Base-by-base conservation (phyloP, 345 rosid species). In the Citrus reticulata region DNA sequence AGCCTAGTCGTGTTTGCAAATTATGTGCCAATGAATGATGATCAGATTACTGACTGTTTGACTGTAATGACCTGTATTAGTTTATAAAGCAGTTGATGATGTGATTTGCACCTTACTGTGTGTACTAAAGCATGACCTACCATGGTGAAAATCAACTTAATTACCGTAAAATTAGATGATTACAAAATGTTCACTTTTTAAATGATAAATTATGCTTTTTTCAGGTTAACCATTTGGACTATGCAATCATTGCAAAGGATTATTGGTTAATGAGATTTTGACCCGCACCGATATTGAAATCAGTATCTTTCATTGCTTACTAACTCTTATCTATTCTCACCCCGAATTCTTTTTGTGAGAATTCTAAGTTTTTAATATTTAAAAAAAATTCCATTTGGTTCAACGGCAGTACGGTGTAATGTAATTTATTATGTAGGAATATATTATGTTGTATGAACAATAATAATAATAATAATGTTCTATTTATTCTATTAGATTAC, bases 151-250 rank as follows among this genome's bases (percentile, higher is more conserved):
- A 30, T 22, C 37, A 29, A 51, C n/a, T 29, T 63, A 58, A 73
- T 25, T 40, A 29, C 69, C 3, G 29, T 17, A 27, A 42, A 46
- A 63, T 30, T 49, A 13, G 8, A 54, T 16, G 58, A 54, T 54
- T 17, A 5, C 58, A 16, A 27, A 27, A n/a, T 60, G 3, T 64
- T 16, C 19, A 14, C 25, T 5, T 49, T 9, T 66, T 20, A 40
- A 62, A 62, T 42, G 27, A 19, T 19, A 63, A 63, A 63, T 22
- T 76, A 7, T 60, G 19, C 42, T 32, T 2, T 4, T 37, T 54
- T 82, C 79, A 74, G 73, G 83, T 79, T 39, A 59, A 62, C 67
- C 59, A 19, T 62, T 35, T 74, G 74, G 77, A 79, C 70, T 27
- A 19, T 73, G 79, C 58, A 73, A 83, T 79, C 80, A 71, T 70